Conservation (phyloP, 345 rosid species). For the Geranium rotundifolium region DNA sequence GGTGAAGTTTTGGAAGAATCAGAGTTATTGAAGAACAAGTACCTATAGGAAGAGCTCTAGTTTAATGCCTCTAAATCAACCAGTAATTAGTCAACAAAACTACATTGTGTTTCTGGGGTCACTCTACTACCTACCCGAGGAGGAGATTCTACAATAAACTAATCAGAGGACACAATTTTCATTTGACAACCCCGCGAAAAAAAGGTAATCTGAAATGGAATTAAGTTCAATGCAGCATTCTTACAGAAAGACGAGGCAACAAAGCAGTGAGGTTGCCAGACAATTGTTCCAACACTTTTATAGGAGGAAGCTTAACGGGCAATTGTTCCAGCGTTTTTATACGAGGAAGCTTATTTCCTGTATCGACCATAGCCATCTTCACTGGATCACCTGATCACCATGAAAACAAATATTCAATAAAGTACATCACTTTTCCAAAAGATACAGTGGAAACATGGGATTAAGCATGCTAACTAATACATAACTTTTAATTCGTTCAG, state of each 20-base stretch:
- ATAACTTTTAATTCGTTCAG: background rate
- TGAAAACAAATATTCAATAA: background rate
- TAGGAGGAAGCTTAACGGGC: slow-evolving; percentile 20
- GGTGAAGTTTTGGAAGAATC: too few species aligned
- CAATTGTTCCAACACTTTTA: slow-evolving; percentile 31
- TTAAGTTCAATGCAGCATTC: slow-evolving; percentile 7
- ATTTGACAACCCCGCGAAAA: too few species aligned
- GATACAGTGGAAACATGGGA: background rate
- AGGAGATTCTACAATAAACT: too few species aligned
- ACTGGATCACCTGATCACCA: slow-evolving; percentile 53
- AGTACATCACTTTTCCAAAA: background rate
- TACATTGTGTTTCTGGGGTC: too few species aligned
- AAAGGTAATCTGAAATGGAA: too few species aligned
- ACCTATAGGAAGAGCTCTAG: too few species aligned
- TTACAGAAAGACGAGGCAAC: slow-evolving; percentile 57
- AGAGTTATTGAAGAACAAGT: too few species aligned
- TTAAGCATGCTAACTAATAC: background rate
- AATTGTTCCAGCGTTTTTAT: too few species aligned
- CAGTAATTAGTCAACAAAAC: too few species aligned
- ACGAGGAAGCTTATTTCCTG: slow-evolving; percentile 22
- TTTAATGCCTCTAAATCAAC: too few species aligned
- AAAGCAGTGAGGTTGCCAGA: slow-evolving; percentile 46
- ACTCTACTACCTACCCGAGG: too few species aligned
- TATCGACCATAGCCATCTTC: slow-evolving; percentile 59
- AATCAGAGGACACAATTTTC: too few species aligned